phyloP scores from a whole-genome alignment of 179 eudicot genomes.

The Heliamphora pulchella region DNA sequence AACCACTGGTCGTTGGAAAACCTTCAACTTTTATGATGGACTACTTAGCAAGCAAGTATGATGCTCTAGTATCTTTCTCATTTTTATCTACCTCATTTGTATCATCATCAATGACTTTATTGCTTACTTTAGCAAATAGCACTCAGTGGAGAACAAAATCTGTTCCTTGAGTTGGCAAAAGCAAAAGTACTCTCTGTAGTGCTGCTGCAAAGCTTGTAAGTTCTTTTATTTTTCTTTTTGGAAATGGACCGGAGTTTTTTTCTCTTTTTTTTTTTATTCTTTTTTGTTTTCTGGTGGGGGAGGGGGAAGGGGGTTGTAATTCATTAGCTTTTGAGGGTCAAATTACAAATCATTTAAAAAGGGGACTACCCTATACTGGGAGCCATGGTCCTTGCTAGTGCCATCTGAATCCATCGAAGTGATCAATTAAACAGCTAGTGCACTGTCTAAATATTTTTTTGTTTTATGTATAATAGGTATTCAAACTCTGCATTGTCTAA shows the following conservation, averaged over 20 bases:
- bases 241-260: background rate
- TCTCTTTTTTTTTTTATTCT: background rate
- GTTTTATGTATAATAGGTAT: background rate
- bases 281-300: background rate
- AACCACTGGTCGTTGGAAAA: slow-evolving; percentile 93
- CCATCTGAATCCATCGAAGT: background rate
- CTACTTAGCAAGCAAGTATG: slow-evolving; percentile 72
- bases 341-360: background rate
- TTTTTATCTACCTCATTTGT: background rate
- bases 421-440: background rate
- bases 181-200: background rate
- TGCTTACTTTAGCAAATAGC: background rate
- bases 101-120: background rate
- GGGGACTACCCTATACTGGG: background rate
- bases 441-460: background rate
- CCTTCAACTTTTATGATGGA: slow-evolving; percentile 99
- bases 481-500: too few species aligned
- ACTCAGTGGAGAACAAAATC: background rate
- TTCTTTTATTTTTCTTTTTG: background rate
- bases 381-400: background rate
- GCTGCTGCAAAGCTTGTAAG: background rate
- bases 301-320: background rate
- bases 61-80: slow-evolving; percentile 2
- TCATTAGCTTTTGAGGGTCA: too few species aligned
- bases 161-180: background rate